Evolutionary conservation across 257 asterid genomes (phyloP).

Genomic region (Mitragyna speciosa): DNA sequence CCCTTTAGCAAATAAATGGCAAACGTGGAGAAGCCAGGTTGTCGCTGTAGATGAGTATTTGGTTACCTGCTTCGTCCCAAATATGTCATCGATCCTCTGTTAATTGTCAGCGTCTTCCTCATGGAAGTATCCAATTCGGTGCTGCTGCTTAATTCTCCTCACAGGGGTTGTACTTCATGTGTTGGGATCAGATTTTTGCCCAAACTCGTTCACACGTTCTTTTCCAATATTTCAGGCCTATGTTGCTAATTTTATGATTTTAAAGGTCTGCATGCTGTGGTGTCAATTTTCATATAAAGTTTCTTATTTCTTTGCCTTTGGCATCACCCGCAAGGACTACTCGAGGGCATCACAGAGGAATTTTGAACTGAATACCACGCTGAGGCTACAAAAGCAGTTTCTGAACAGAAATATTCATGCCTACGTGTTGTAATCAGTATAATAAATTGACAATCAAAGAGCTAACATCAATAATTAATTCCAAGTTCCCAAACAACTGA

Average conservation of each 20-base stretch:
- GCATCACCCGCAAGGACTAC: background rate
- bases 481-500: background rate
- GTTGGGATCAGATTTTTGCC: background rate
- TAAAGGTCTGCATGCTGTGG: background rate
- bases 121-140: slow-evolving; percentile 12
- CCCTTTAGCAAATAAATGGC: background rate
- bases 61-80: slow-evolving; percentile 6
- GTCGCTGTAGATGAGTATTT: background rate
- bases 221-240: background rate
- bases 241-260: background rate
- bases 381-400: background rate
- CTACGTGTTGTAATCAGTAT: background rate
- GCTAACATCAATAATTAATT: background rate
- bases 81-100: background rate
- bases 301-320: slow-evolving; percentile 12
- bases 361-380: background rate
- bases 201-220: background rate
- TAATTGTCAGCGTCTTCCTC: slow-evolving; percentile 19
- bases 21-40: background rate
- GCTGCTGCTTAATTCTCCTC: slow-evolving; percentile 8
- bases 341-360: too few species aligned
- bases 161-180: background rate
- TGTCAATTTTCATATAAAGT: slow-evolving; percentile 1
- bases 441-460: background rate
- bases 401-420: background rate